Evolutionary conservation across 129 eudicot genomes (phyloP), one percentile per base, ranked within the genome.

Genomic region (Pseudognaphalium luteoalbum): DNA sequence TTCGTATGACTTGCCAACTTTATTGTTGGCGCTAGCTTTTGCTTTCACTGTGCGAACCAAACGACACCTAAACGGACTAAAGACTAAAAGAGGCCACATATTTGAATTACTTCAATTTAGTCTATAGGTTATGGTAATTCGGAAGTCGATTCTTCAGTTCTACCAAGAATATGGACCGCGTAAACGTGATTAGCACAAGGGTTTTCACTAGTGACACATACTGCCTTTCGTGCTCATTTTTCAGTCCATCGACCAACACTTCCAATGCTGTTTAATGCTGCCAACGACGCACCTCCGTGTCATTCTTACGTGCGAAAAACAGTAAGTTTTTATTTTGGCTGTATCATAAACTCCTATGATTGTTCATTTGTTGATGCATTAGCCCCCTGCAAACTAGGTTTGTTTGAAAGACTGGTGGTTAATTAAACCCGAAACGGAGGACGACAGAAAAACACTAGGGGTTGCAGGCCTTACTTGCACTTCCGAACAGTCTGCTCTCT

Each of bases 331-430:
- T 76, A 33, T 57, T 17, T 30, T 25, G 28, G 1, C 25, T 4
- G 15, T 54, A 19, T 54, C 60, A 54, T 33, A 5, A 33, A 37
- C 59, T 72, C 20, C 33, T 68, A 6, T 1, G 29, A 39, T 20
- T 73, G 66, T 58, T 51, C 22, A 54, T 54, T 51, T 47, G 34
- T n/a, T 52, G 12, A 11, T 4, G 1, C 52, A 44, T 12, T 66
- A 20, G 4, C 25, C 29, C 30, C 1, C 25, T 8, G 39, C 33
- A 52, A 14, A 21, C 16, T 82, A 87, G 96, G 84, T 87, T 2
- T 64, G 76, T 54, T 80, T 90, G 82, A 34, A 59, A 32, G 88
- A 84, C 39, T 87, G 96, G 96, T 90, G 96, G 92, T 77, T 90
- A 47, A 73, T 81, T 68, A 79, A 78, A 79, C 78, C 84, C 39